Conservation (phyloP, 306 rosid species). For the Canavalia ensiformis region DNA sequence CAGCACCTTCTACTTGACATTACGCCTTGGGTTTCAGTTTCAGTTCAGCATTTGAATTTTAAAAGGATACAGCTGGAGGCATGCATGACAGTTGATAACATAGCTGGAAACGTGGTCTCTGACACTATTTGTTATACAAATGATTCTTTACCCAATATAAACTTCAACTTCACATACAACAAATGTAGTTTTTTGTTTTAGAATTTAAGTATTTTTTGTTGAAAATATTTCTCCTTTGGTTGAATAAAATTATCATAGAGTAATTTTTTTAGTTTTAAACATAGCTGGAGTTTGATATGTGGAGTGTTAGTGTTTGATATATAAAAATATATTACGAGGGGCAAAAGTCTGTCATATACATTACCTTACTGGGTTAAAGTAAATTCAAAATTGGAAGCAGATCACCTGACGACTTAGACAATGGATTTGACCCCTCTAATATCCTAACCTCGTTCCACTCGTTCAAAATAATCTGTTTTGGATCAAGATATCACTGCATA, state of each 20-base stretch:
- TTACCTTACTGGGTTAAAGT: neutral
- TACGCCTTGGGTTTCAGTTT: neutral
- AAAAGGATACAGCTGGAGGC: neutral
- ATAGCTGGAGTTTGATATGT: neutral
- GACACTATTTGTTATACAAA: neutral
- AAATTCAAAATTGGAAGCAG: neutral
- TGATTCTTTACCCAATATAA: neutral
- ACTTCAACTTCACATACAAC: too few relatives aligned
- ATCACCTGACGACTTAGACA: neutral
- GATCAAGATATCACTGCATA: too few relatives aligned
- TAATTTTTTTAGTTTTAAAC: too few relatives aligned
- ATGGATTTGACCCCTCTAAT: neutral
- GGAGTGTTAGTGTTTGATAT: neutral
- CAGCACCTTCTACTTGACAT: neutral
- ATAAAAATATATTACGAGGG: neutral
- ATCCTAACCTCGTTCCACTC: too few relatives aligned
- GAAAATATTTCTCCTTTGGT: too few relatives aligned
- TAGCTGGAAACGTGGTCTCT: neutral
- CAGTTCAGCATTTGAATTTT: neutral
- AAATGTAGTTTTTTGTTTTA: too few relatives aligned
- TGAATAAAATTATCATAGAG: too few relatives aligned
- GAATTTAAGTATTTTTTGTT: too few relatives aligned
- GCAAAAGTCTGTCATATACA: neutral
- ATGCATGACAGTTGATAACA: slow-evolving; percentile 11
- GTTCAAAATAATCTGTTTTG: neutral